Evolutionary conservation across 2,329 filamentous ascomycete genomes (phyloP).

Genomic region (Atkinsonella texensis): DNA sequence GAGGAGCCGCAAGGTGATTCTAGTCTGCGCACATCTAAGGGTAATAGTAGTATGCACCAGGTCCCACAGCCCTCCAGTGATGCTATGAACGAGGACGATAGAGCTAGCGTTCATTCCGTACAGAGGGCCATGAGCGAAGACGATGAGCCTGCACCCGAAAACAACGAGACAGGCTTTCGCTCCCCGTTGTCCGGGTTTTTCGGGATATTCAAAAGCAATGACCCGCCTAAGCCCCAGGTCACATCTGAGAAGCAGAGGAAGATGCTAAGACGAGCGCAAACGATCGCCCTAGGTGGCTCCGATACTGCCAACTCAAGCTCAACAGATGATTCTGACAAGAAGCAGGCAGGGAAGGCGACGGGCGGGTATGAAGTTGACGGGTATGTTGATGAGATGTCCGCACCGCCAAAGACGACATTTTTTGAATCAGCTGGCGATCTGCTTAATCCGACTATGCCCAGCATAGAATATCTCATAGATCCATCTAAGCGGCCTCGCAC

Average conservation of each 20-base stretch:
- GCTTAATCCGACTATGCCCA: constrained; percentile 77
- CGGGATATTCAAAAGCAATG: constrained; percentile 58
- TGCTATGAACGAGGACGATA: constrained; percentile 56
- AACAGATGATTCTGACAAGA: constrained; percentile 10
- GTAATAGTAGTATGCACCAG: constrained; percentile 29
- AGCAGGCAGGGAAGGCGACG: constrained; percentile 28
- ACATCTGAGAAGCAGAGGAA: constrained; percentile 50
- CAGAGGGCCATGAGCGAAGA: constrained; percentile 18
- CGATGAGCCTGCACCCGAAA: constrained; percentile 15
- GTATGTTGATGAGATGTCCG: constrained; percentile 37
- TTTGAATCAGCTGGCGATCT: constrained; percentile 93
- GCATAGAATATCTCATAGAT: constrained; percentile 70
- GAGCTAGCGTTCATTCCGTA: constrained; percentile 40
- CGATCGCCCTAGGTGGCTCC: constrained; percentile 32
- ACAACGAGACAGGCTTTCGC: constrained; percentile 17
- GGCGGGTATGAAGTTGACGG: constrained; percentile 36
- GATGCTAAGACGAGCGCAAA: constrained; percentile 71
- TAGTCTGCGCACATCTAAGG: constrained; percentile 22
- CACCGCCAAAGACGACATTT: constrained; percentile 81
- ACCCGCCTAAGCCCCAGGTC: constrained; percentile 34
- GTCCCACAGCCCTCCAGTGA: constrained; percentile 61
- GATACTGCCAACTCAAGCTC: constrained; percentile 9
- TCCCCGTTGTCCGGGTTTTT: constrained; percentile 50
- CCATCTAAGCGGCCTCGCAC: constrained; percentile 71
- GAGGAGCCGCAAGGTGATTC: constrained; percentile 19